Evolutionary conservation across 1,284 basidiomycete species (phyloP).

Genomic region (Ustilago sp.): DNA sequence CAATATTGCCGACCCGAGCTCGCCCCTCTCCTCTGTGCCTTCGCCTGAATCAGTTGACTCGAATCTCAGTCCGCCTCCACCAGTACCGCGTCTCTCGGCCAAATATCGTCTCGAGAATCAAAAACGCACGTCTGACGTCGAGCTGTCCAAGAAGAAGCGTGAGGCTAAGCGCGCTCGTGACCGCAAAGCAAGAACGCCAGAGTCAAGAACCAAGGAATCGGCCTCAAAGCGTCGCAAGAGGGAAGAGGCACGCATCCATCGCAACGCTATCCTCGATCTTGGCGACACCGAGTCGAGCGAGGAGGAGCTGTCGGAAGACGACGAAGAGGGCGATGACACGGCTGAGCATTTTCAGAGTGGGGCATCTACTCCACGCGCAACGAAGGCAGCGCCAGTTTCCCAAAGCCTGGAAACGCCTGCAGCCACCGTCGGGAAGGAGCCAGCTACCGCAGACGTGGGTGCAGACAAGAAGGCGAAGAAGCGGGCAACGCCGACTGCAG

Average conservation of each 20-base stretch:
- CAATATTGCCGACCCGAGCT: conserved; percentile 50
- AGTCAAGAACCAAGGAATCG: conserved; percentile 28
- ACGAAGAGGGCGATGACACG: conserved; percentile 18
- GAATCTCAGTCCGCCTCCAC: conserved; percentile 33
- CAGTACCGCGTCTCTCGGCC: conserved; percentile 24
- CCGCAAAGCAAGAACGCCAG: conserved; percentile 11
- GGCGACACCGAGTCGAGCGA: conserved; percentile 53
- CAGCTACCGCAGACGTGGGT: neutral
- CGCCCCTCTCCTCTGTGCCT: conserved; percentile 45
- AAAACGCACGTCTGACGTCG: conserved; percentile 28
- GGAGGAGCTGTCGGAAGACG: conserved; percentile 15
- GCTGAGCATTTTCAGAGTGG: conserved; percentile 18
- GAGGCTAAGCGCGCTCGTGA: conserved; percentile 26
- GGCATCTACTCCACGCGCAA: conserved; percentile 27
- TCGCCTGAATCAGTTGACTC: conserved; percentile 36
- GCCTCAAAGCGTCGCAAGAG: conserved; percentile 37
- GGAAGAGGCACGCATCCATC: conserved; percentile 42
- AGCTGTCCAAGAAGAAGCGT: conserved; percentile 44
- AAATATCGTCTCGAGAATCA: conserved; percentile 38
- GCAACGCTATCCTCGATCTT: conserved; percentile 45
- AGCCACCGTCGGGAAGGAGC: neutral
- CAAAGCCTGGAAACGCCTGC: neutral
- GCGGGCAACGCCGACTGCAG: conserved; percentile 8
- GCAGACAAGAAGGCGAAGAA: conserved; percentile 24
- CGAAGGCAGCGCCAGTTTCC: neutral